phyloP scores from a whole-genome alignment of 768 basidiomycete genomes.

The Tylopilus vinaceipallidus region DNA sequence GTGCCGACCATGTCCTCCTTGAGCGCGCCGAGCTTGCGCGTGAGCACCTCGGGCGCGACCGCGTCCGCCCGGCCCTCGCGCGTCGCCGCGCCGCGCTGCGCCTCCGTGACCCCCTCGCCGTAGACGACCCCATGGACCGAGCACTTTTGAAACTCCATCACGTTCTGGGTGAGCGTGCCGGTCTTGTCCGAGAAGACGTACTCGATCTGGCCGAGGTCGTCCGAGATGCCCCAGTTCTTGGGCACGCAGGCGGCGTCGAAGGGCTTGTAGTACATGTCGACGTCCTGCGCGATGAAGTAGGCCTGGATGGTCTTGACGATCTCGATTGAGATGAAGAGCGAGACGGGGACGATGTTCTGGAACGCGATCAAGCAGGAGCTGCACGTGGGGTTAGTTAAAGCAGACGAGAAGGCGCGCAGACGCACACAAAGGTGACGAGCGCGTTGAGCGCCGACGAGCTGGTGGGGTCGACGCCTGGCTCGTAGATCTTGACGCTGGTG shows the following conservation, averaged over 20 bases:
- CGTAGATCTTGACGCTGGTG: conserved; percentile 75
- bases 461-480: conserved; percentile 62
- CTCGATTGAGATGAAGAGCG: conserved; percentile 96
- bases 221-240: conserved; percentile 98
- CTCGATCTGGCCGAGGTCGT: conserved; percentile 98
- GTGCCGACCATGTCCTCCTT: conserved; percentile 75
- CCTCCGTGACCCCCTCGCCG: conserved; percentile 95
- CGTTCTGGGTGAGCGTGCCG: conserved; percentile 94
- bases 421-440: conserved; percentile 89
- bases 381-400: conserved; percentile 7
- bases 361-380: conserved; percentile 94
- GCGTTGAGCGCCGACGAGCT: conserved; percentile 64
- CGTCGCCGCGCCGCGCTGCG: conserved; percentile 87
- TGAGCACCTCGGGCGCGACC: conserved; percentile 70
- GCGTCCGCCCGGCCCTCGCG: conserved; percentile 70
- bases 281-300: conserved; percentile 92
- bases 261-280: conserved; percentile 93
- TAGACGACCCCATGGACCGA: conserved; percentile 82
- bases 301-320: conserved; percentile 98
- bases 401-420: conserved; percentile 15
- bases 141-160: conserved; percentile 98
- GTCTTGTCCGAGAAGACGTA: conserved; percentile 95
- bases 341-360: conserved; percentile 96
- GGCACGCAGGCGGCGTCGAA: conserved; percentile 89
- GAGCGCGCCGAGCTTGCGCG: conserved; percentile 55